phyloP scores from a whole-genome alignment of 106 monocot genomes.

The Amphibolis antarctica region DNA sequence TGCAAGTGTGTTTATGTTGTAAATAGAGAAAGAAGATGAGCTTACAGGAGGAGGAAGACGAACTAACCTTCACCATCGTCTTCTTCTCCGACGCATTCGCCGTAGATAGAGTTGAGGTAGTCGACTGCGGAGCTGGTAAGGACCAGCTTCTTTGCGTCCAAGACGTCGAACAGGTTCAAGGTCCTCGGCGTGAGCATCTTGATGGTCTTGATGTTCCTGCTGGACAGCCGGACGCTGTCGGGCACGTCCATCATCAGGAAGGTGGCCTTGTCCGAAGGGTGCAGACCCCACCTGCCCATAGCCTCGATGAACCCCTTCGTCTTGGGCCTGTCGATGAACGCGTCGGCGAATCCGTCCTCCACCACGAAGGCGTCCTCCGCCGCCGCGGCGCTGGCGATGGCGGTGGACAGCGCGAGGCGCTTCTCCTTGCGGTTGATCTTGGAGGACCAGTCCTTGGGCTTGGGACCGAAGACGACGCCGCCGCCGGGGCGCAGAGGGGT shows the following conservation, averaged over 20 bases:
- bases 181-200: conserved; percentile 92
- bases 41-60: neutral
- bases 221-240: conserved; percentile 47
- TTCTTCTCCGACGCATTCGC: conserved; percentile 16
- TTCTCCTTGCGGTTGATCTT: conserved; percentile 99
- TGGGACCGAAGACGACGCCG: conserved; percentile 88
- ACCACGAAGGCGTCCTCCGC: conserved; percentile 38
- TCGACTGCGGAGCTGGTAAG: conserved; percentile 55
- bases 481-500: conserved; percentile 93
- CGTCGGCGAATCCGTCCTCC: conserved; percentile 49
- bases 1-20: too few relatives aligned
- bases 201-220: conserved; percentile 86
- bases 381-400: conserved; percentile 57
- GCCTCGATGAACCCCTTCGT: conserved; percentile 75
- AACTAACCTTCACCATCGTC: conserved; percentile 5
- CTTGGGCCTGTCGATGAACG: conserved; percentile 38
- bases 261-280: conserved; percentile 66
- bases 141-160: conserved; percentile 64
- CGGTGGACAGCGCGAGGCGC: conserved; percentile 79
- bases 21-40: neutral
- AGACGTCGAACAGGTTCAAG: conserved; percentile 74
- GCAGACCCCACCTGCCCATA: conserved; percentile 67
- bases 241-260: conserved; percentile 65
- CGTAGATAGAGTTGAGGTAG: conserved; percentile 69
- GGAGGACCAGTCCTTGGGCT: conserved; percentile 87